phyloP scores from a whole-genome alignment of 2,329 filamentous ascomycete species.

The Xylaria sp. region DNA sequence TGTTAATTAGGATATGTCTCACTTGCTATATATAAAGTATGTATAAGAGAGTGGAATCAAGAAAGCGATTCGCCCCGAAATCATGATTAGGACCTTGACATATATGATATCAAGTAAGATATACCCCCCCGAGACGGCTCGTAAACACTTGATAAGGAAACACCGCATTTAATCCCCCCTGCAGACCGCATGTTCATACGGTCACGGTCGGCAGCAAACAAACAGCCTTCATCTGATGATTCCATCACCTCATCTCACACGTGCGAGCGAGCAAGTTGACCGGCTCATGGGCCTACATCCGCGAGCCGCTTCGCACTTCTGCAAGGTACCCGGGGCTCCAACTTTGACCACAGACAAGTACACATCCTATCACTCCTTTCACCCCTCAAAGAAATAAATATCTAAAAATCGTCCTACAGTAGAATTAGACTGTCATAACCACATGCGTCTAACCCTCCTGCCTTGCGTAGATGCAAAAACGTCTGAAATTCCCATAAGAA shows the following conservation, averaged over 20 bases:
- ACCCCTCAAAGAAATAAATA: too few species aligned
- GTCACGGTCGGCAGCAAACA: background rate
- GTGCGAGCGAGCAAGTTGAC: background rate
- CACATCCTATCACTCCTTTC: too few species aligned
- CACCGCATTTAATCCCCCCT: slow-evolving; percentile 6
- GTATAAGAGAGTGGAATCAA: background rate
- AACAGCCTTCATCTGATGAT: slow-evolving; percentile 1
- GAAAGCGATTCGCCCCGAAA: slow-evolving; percentile 2
- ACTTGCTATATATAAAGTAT: background rate
- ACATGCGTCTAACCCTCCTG: too few species aligned
- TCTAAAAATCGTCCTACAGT: too few species aligned
- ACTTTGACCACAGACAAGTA: background rate
- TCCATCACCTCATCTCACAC: slow-evolving; percentile 2
- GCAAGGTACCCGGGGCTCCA: slow-evolving; percentile 11
- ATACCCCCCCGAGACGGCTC: background rate
- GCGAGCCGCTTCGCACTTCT: slow-evolving; percentile 5
- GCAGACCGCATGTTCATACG: background rate
- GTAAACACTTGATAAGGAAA: background rate
- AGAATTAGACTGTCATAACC: too few species aligned
- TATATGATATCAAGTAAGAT: slow-evolving; percentile 6
- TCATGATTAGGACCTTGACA: background rate
- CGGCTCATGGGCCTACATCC: background rate
- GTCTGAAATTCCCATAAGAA: too few species aligned
- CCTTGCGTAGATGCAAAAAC: too few species aligned
- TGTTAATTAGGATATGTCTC: background rate